Base-by-base conservation (phyloP, 768 basidiomycete genomes). In the Mycena venus region DNA sequence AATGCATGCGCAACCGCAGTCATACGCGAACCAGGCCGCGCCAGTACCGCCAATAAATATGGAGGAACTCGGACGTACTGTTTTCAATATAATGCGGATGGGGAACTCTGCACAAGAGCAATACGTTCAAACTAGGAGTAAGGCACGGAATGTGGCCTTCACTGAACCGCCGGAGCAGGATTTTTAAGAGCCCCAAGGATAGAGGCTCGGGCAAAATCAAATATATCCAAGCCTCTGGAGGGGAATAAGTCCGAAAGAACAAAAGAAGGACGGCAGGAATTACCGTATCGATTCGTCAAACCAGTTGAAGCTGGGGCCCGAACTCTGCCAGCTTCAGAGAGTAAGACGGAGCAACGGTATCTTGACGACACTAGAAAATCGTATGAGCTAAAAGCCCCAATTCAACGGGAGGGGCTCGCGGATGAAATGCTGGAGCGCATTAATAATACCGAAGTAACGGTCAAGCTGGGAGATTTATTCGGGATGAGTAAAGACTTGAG, bases 171-270 rank as follows among this genome's bases (percentile, higher is more conserved):
- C 56, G 1, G 62, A 72, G 62, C 53, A 58, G 72, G 72, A 61
- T 73, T 73, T 73, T 73, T 73, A 42, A 51, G 53, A 17, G 25
- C 36, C 44, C 25, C 72, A 34, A 62, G 21, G 72, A 73, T 49
- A 59, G 72, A 72, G 70, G 70, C 70, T 23, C 51, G 51, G 36
- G 51, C 6, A 1, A 38, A 14, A 23, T 3, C 60, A 5, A 4
- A 23, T 3, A 19, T 1, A n/a, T 64, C 29, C 8, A 64, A 53
- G 63, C 70, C 70, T 65, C 70, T 42, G 3, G 70, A 72, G 70
- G 56, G 60, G 27, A 40, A 51, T 56, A 34, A 42, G 38, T 40
- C 56, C 36, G 42, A 25, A 58, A 59, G 56, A 42, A 42, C 12
- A 17, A 17, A 42, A 17, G 32, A 19, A 19, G 34, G 8, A 9